A percentile compares a stretch with the other conserved stretches of the same genome.
Conservation (phyloP, 1,139 yeast genomes). For the Nematodospora anomalae region DNA sequence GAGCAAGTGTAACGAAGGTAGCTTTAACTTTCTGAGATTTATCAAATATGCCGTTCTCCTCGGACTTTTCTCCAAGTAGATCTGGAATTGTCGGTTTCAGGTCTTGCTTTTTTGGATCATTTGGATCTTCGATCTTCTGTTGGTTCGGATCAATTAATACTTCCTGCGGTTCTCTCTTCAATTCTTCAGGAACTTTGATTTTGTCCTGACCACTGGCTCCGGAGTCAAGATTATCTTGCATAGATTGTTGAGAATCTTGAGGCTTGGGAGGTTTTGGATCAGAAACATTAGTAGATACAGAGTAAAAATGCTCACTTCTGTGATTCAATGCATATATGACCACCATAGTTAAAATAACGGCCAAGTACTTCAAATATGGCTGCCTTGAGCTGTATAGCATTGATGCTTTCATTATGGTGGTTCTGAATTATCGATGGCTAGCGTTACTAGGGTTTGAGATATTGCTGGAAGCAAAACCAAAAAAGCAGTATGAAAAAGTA, state of each 20-base stretch:
- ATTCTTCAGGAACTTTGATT: constrained; percentile 9
- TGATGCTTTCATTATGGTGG: constrained; percentile 7
- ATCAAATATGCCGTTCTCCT: constrained; percentile 1
- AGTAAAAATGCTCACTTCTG: neutral
- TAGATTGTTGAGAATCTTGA: constrained; percentile 5
- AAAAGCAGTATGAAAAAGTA: too few relatives aligned
- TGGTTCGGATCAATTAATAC: constrained; percentile 4
- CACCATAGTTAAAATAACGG: constrained; percentile 10
- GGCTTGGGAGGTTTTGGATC: too few relatives aligned
- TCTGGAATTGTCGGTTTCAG: neutral
- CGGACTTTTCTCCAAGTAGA: neutral
- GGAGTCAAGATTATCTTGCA: constrained; percentile 1
- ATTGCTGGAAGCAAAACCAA: too few relatives aligned
- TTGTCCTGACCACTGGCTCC: constrained; percentile 2
- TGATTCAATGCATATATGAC: constrained; percentile 12
- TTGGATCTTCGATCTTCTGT: constrained; percentile 2
- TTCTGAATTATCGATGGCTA: too few relatives aligned
- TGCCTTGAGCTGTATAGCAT: constrained; percentile 9
- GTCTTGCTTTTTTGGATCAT: neutral
- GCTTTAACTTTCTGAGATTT: constrained; percentile 48
- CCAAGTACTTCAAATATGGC: constrained; percentile 13
- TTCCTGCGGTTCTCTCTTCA: constrained; percentile 5
- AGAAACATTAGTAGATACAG: neutral
- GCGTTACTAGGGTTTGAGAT: too few relatives aligned
- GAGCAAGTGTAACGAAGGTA: constrained; percentile 58